phyloP scores from a whole-genome alignment of 805 yeast species.

The Ogataea pilisensis region DNA sequence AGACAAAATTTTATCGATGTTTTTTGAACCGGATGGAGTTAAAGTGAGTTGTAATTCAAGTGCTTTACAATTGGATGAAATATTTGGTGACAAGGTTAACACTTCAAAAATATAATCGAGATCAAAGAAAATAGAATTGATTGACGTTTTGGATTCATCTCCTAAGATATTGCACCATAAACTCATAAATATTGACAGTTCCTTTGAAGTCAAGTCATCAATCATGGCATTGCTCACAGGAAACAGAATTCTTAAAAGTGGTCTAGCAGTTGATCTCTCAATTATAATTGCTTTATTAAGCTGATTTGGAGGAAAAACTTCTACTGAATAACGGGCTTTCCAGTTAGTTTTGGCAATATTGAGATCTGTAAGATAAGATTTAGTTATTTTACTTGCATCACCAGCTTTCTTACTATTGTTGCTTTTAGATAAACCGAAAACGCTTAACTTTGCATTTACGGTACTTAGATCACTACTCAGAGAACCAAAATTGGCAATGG shows the following conservation, averaged over 20 bases:
- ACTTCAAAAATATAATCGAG: slow-evolving; percentile 35
- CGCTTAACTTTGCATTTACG: not conserved
- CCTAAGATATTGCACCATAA: slow-evolving; percentile 61
- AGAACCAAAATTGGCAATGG: slow-evolving; percentile 38
- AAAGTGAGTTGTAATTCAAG: slow-evolving; percentile 48
- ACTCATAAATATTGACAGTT: slow-evolving; percentile 30
- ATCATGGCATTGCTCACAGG: slow-evolving; percentile 13
- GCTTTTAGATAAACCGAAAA: not conserved
- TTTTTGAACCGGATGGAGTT: slow-evolving; percentile 42
- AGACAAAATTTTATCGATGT: slow-evolving; percentile 32
- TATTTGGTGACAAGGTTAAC: slow-evolving; percentile 32
- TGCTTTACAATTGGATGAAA: slow-evolving; percentile 15
- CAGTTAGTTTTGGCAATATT: slow-evolving; percentile 14
- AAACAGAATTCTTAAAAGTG: slow-evolving; percentile 43
- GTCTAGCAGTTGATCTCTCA: slow-evolving; percentile 26
- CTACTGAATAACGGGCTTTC: slow-evolving; percentile 20
- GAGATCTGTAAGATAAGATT: not conserved
- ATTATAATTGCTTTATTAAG: slow-evolving; percentile 35
- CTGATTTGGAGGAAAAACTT: slow-evolving; percentile 21
- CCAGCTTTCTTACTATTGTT: not conserved
- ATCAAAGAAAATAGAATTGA: slow-evolving; percentile 37
- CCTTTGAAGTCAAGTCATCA: slow-evolving; percentile 13
- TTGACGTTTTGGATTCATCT: slow-evolving; percentile 52
- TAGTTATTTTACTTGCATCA: not conserved
- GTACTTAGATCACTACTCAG: slow-evolving; percentile 15